A percentile compares a stretch with the other conserved stretches of the same genome.
Evolutionary conservation across 2,329 filamentous ascomycete species (phyloP).

Genomic region (Aspergillus costaricaensis): DNA sequence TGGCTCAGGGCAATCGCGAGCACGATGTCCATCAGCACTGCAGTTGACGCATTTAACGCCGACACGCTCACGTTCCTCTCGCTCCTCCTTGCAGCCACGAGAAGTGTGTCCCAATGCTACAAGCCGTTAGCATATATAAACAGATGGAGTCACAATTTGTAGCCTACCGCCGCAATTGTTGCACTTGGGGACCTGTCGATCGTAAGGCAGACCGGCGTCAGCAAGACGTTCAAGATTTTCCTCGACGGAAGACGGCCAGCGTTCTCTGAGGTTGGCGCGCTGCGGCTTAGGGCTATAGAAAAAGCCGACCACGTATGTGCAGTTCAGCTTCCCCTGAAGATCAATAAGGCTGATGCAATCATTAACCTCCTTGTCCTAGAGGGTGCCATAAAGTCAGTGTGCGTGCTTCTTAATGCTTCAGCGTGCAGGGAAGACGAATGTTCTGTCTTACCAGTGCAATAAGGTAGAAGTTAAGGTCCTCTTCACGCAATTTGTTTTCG

Average conservation of each 20-base stretch:
- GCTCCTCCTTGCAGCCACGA: constrained; percentile 53
- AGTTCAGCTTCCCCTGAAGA: constrained; percentile 54
- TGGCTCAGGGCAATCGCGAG: constrained; percentile 48
- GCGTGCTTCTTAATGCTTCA: constrained; percentile 12
- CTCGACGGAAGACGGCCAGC: constrained; percentile 53
- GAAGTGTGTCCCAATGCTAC: constrained; percentile 52
- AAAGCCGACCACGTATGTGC: constrained; percentile 54
- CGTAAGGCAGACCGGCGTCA: constrained; percentile 54
- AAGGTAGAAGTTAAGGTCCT: constrained; percentile 52
- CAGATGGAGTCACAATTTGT: background rate
- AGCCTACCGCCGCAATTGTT: constrained; percentile 50
- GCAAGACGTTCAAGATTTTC: constrained; percentile 55
- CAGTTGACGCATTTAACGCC: constrained; percentile 56
- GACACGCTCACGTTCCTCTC: constrained; percentile 39
- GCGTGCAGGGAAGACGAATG: background rate
- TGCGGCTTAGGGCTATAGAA: constrained; percentile 51
- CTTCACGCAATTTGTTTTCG: constrained; percentile 53
- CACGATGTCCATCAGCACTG: constrained; percentile 49
- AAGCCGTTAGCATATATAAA: background rate
- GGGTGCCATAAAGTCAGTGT: background rate
- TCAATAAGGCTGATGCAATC: constrained; percentile 54
- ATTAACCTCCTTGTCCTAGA: constrained; percentile 43
- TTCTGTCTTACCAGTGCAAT: constrained; percentile 49
- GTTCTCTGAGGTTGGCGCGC: constrained; percentile 47
- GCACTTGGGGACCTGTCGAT: constrained; percentile 54